Evolutionary conservation across 1,139 yeast genomes (phyloP).

Genomic region (Geotrichum cucujoidarum): DNA sequence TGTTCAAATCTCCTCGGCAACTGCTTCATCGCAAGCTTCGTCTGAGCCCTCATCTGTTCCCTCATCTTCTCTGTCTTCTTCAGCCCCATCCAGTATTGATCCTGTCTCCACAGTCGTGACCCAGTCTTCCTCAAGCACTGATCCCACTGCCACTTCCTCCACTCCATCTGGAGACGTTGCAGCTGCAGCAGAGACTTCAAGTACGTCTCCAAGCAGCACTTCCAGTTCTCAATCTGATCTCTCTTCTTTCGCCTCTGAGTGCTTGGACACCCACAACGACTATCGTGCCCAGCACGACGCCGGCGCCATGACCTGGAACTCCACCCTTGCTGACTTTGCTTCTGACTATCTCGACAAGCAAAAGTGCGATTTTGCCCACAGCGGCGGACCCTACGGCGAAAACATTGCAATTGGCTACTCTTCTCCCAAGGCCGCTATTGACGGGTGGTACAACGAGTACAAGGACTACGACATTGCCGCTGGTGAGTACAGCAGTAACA

Average conservation of each 20-base stretch:
- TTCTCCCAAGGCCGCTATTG: conserved; percentile 54
- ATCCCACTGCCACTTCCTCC: conserved; percentile 7
- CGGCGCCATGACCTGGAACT: conserved; percentile 57
- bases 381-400: conserved; percentile 80
- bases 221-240: conserved; percentile 11
- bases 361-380: conserved; percentile 70
- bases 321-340: conserved; percentile 59
- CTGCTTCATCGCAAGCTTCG: no score
- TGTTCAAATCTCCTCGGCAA: background rate
- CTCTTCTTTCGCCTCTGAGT: conserved; percentile 26
- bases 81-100: conserved; percentile 10
- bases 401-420: conserved; percentile 74
- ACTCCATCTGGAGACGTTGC: conserved; percentile 11
- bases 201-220: background rate
- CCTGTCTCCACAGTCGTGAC: conserved; percentile 11
- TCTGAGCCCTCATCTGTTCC: no score
- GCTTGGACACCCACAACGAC: conserved; percentile 57
- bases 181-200: conserved; percentile 13
- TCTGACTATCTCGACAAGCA: conserved; percentile 55
- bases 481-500: conserved; percentile 40
- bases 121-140: conserved; percentile 19
- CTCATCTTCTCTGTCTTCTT: conserved; percentile 18
- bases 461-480: conserved; percentile 49
- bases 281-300: conserved; percentile 68
- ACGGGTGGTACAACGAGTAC: conserved; percentile 78